Base-by-base conservation (phyloP, 306 rosid species). In the Begonia loranthoides region DNA sequence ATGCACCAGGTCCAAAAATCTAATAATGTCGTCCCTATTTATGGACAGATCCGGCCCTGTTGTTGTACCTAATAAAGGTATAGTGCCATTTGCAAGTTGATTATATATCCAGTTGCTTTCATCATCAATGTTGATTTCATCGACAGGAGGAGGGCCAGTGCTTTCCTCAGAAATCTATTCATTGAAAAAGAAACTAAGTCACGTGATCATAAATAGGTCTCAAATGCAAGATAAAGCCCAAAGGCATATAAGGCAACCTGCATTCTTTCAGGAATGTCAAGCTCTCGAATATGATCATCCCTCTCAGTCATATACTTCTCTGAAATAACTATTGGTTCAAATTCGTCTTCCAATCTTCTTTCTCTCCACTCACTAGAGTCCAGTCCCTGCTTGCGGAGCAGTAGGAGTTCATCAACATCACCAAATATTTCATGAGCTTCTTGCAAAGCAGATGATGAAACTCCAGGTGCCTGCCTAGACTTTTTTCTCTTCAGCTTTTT, bases 361-460 rank as follows among this genome's bases (percentile, higher is more conserved):
- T 82, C 95, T 58, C 44, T 79, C 74, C 77, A 68, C 58, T 80
- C 95, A 17, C 70, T 61, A 15, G 63, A 47, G 67, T 73, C 78
- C 67, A 79, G 62, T 17, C 68, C 86, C 61, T 72, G 73, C 67
- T 69, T 76, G 59, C 94, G 86, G 50, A 64, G 57, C 56, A 66
- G 66, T 39, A 90, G 65, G 44, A 74, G 70, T 55, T 86, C 94
- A 9, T 90, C 94, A n/a, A 75, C 87, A 58, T 90, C 99, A 19
- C 99, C 99, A 61, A 90, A 90, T 74, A 90, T 70, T 28, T 83
- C 94, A 51, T 85, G 95, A 62, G 99, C 99, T 75, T 90, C 99
- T 72, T 76, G 87, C 76, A 86, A 60, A 56, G 92, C 94, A 51
- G 86, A 72, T 21, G 99, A 90, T 28, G 95, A 85, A 64, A 82